Evolutionary conservation across 805 yeast genomes (phyloP).

Genomic region (Ascoidea rubescens): DNA sequence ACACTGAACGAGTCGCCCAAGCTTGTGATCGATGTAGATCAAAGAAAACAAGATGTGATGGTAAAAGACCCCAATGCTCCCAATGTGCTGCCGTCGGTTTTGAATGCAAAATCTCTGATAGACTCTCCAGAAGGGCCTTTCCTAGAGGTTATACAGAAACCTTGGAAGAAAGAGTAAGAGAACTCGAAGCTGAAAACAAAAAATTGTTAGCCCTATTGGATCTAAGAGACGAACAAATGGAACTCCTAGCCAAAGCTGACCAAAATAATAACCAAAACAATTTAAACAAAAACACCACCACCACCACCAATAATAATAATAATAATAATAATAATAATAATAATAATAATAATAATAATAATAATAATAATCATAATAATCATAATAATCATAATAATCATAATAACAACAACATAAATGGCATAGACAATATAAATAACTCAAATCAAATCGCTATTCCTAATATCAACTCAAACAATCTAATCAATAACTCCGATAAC

Average conservation of each 20-base stretch:
- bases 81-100: slow-evolving; percentile 77
- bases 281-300: no score
- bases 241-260: slow-evolving; percentile 20
- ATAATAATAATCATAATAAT: not conserved
- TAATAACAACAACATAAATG: not conserved
- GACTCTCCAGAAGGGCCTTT: slow-evolving; percentile 71
- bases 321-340: not conserved
- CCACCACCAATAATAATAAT: not conserved
- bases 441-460: not conserved
- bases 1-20: slow-evolving; percentile 64
- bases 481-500: not conserved
- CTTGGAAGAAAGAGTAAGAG: slow-evolving; percentile 77
- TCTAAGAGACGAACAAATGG: slow-evolving; percentile 50
- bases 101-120: slow-evolving; percentile 80
- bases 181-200: slow-evolving; percentile 68
- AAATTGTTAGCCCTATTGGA: slow-evolving; percentile 51
- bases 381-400: not conserved
- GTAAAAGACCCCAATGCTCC: slow-evolving; percentile 60
- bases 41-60: slow-evolving; percentile 70
- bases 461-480: not conserved
- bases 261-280: no score
- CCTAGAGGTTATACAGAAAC: slow-evolving; percentile 91
- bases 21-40: slow-evolving; percentile 86
- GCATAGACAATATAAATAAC: not conserved
- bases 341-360: not conserved